phyloP scores from a whole-genome alignment of 257 asterid species.

The Mitragyna speciosa region DNA sequence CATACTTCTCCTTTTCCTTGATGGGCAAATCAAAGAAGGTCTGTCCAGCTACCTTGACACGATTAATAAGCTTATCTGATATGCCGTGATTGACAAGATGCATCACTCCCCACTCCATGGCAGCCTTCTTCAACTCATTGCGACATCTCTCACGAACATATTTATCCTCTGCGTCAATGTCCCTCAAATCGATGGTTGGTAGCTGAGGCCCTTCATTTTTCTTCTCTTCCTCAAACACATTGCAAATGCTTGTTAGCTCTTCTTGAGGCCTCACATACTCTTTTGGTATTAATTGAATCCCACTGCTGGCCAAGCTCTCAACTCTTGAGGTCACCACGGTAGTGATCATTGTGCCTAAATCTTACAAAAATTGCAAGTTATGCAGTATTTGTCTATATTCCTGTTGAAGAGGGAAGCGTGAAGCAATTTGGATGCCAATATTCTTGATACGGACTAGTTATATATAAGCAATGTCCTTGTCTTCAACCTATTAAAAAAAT shows the following conservation, averaged over 20 bases:
- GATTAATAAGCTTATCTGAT: conserved; percentile 37
- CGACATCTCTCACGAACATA: conserved; percentile 41
- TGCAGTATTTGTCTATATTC: background rate
- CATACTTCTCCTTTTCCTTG: conserved; percentile 91
- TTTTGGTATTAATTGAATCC: conserved; percentile 59
- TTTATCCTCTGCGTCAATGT: conserved; percentile 43
- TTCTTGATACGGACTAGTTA: background rate
- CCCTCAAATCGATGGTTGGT: conserved; percentile 54
- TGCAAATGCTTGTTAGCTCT: conserved; percentile 58
- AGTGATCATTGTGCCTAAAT: conserved; percentile 15
- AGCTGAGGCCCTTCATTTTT: conserved; percentile 54
- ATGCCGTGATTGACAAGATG: conserved; percentile 81
- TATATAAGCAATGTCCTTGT: background rate
- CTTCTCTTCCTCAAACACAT: conserved; percentile 62
- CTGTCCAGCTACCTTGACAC: conserved; percentile 60
- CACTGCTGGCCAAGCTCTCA: conserved; percentile 61
- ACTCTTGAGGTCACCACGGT: conserved; percentile 38
- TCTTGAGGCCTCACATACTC: conserved; percentile 73
- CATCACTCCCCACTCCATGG: conserved; percentile 94
- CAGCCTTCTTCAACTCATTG: conserved; percentile 60
- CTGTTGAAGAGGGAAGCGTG: background rate
- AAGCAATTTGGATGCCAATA: background rate
- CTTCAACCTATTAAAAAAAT: background rate
- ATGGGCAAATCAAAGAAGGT: conserved; percentile 59
- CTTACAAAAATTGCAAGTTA: background rate